Percentiles rank a stretch among this genome's conserved stretches.
phyloP scores from a whole-genome alignment of 129 eudicot genomes.

The Escallonia rubra region DNA sequence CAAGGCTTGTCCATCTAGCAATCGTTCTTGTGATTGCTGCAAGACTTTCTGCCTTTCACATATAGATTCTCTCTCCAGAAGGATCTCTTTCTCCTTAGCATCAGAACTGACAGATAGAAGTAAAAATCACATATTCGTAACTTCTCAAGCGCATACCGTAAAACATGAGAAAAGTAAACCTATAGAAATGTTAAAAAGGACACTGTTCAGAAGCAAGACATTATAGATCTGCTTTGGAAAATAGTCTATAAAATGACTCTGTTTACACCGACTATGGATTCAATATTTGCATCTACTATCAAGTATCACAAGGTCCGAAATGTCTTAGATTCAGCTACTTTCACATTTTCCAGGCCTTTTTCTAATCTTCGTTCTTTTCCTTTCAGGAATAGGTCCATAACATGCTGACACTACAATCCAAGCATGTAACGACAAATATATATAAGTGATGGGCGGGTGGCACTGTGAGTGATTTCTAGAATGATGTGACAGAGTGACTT shows the following conservation, averaged over 20 bases:
- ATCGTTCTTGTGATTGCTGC: slow-evolving; percentile 59
- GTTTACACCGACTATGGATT: neutral
- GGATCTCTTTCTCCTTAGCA: slow-evolving; percentile 72
- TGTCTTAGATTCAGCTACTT: neutral
- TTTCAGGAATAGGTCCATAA: neutral
- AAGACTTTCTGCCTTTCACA: slow-evolving; percentile 67
- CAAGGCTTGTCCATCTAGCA: slow-evolving; percentile 82
- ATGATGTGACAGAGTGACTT: neutral
- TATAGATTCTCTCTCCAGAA: slow-evolving; percentile 71
- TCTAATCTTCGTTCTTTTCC: neutral
- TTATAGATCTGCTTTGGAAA: neutral
- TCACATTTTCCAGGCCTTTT: neutral
- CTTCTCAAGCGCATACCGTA: slow-evolving; percentile 1
- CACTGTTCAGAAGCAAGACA: neutral
- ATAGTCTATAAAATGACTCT: neutral
- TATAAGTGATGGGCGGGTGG: neutral
- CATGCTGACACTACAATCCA: no score
- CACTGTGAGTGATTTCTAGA: neutral
- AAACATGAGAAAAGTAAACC: slow-evolving; percentile 2
- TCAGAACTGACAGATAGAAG: slow-evolving; percentile 50
- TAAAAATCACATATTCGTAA: neutral
- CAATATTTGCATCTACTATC: neutral
- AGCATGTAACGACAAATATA: no score
- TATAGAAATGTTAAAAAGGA: neutral
- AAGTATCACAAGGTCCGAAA: neutral